phyloP scores from a whole-genome alignment of 768 basidiomycete genomes.

The Lactarius quietus region DNA sequence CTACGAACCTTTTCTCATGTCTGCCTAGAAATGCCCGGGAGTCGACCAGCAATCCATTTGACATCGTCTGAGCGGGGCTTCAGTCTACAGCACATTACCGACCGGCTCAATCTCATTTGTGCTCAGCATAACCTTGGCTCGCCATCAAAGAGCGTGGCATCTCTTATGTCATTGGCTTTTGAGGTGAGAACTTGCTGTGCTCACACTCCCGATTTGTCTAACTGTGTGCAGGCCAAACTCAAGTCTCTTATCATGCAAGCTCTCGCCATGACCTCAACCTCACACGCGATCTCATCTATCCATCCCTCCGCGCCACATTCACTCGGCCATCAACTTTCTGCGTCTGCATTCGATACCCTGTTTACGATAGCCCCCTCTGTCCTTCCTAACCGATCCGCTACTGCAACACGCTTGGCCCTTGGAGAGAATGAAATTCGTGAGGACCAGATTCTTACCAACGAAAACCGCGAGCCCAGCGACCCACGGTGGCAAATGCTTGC shows the following conservation, averaged over 20 bases:
- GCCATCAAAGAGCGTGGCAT: constrained; percentile 60
- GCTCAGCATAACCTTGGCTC: constrained; percentile 67
- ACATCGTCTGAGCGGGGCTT: constrained; percentile 69
- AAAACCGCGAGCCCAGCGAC: constrained; percentile 54
- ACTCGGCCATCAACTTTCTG: constrained; percentile 47
- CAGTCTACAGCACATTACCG: constrained; percentile 71
- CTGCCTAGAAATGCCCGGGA: constrained; percentile 60
- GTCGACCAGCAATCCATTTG: constrained; percentile 67
- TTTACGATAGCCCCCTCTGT: constrained; percentile 75
- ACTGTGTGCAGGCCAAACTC: constrained; percentile 57
- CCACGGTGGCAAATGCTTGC: constrained; percentile 77
- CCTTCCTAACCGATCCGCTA: constrained; percentile 75
- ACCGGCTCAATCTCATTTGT: constrained; percentile 77
- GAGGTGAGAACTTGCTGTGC: constrained; percentile 45
- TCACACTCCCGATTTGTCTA: constrained; percentile 3
- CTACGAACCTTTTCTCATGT: not conserved
- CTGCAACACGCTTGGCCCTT: constrained; percentile 64
- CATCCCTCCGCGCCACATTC: constrained; percentile 47
- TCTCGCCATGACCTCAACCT: constrained; percentile 69
- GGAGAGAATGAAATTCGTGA: constrained; percentile 55
- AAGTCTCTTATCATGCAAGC: constrained; percentile 83
- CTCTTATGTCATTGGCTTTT: constrained; percentile 71
- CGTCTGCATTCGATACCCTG: constrained; percentile 70
- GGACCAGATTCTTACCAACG: constrained; percentile 55
- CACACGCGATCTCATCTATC: constrained; percentile 75